A percentile compares a stretch with the other conserved stretches of the same genome.
Evolutionary conservation across 2,329 filamentous ascomycete species (phyloP).

Genomic region (Alternaria sp.): DNA sequence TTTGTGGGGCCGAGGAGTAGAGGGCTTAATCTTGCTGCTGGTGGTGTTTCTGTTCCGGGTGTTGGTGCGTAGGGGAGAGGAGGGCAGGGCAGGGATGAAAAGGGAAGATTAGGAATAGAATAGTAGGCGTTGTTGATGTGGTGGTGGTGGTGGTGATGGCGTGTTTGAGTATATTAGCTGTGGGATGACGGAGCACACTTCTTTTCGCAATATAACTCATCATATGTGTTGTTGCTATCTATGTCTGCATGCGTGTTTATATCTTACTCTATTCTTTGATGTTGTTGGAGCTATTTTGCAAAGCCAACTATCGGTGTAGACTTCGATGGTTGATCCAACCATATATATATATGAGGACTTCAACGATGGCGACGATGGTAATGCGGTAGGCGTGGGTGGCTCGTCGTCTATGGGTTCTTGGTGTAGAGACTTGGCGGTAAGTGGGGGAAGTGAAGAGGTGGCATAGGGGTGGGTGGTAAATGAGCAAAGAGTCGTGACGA

Average conservation of each 20-base stretch:
- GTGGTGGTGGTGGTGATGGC: not conserved
- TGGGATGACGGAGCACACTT: too few species aligned
- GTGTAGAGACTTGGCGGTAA: too few species aligned
- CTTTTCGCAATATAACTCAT: not conserved
- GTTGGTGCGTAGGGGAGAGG: not conserved
- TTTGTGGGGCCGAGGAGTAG: constrained; percentile 72
- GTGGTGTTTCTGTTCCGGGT: not conserved
- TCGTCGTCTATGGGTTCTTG: too few species aligned
- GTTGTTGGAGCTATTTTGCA: not conserved
- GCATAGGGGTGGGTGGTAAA: accelerated
- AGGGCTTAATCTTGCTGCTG: constrained; percentile 8
- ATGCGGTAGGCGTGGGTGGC: too few species aligned
- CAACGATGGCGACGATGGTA: too few species aligned
- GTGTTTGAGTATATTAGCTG: not conserved
- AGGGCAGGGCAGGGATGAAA: too few species aligned
- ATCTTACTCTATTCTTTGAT: not conserved
- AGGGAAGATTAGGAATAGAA: not conserved
- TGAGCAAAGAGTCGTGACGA: too few species aligned
- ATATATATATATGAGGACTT: too few species aligned
- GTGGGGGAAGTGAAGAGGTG: accelerated
- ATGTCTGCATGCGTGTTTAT: accelerated
- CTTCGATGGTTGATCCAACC: too few species aligned
- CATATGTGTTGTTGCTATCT: not conserved
- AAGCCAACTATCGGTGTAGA: not conserved
- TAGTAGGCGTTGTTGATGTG: too few species aligned